Base-by-base conservation (phyloP, 2,329 filamentous ascomycete species). In the Stagonosporopsis rhizophila region DNA sequence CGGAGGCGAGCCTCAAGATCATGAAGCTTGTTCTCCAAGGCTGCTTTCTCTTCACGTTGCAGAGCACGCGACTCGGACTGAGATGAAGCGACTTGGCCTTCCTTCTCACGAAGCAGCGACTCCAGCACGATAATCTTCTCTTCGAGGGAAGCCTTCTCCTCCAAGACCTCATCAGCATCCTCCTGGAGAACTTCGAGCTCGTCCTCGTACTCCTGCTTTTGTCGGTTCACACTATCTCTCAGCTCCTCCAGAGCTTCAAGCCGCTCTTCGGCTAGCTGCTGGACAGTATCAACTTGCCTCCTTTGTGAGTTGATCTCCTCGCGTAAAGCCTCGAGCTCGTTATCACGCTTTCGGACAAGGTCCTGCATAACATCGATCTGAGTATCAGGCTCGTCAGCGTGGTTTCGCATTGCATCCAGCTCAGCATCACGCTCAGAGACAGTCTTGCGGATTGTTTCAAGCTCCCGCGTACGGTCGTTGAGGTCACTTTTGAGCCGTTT, bases 81-180 rank as follows among this genome's bases (percentile, higher is more conserved):
- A 2, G 64, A 34, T 9, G 60, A 54, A 3, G 51, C 47, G 47
- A 53, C 61, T 46, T 70, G 59, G 35, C 42, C 65, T 37, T 71
- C 71, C 58, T 78, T 79, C 12, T 80, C 76, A 12, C 73, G 70
- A n/a, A 72, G 59, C 60, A 69, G 64, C 2, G 66, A 64, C 52
- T 77, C 73, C 6, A 77, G 67, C 6, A 72, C 56, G 9, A 79
- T 77, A 4, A 85, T 80, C 55, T 84, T 84, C 48, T 85, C 80
- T 66, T 90, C 85, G 1, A 89, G 76, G 38, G 85, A 79, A 7
- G 82, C 80, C 65, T 87, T 88, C 59, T 80, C 79, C 15, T 75
- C 72, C 20, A 75, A 67, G 1, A 74, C 69, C 17, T 80, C 77
- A 28, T 81, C 79, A 7, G 76, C 70, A 27, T 72, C 74, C 25